phyloP scores from a whole-genome alignment of 2,329 filamentous ascomycete species.

The Penicillium sp. region DNA sequence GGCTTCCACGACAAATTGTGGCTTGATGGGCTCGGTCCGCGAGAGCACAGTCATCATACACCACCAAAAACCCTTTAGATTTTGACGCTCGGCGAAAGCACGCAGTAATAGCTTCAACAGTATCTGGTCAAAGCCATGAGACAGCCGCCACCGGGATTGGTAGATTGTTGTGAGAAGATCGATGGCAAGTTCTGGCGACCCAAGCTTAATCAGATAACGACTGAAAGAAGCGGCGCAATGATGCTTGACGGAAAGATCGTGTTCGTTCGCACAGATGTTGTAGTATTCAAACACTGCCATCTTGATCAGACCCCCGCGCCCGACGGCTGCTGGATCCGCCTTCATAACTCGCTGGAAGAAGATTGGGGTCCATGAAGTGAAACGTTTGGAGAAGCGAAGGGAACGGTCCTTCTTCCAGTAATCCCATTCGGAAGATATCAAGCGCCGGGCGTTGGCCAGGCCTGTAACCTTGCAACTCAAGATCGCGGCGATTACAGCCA shows the following conservation, averaged over 20 bases:
- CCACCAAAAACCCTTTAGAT: slow-evolving; percentile 41
- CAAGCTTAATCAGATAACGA: slow-evolving; percentile 27
- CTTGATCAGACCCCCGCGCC: slow-evolving; percentile 30
- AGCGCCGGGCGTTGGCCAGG: slow-evolving; percentile 27
- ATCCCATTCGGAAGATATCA: slow-evolving; percentile 33
- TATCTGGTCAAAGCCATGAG: slow-evolving; percentile 35
- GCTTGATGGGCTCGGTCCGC: slow-evolving; percentile 30
- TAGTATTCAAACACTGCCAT: slow-evolving; percentile 41
- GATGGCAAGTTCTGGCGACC: slow-evolving; percentile 29
- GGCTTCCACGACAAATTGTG: slow-evolving; percentile 35
- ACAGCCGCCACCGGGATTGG: slow-evolving; percentile 35
- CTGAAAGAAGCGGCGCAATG: slow-evolving; percentile 31
- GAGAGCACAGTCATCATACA: slow-evolving; percentile 39
- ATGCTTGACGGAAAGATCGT: slow-evolving; percentile 36
- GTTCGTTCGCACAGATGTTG: slow-evolving; percentile 33
- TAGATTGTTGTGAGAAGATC: slow-evolving; percentile 37
- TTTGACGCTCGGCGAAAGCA: slow-evolving; percentile 29
- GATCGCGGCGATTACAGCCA: slow-evolving; percentile 38
- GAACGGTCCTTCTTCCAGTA: slow-evolving; percentile 11
- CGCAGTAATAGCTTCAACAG: slow-evolving; percentile 40
- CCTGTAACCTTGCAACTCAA: slow-evolving; percentile 28
- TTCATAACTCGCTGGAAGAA: slow-evolving; percentile 38
- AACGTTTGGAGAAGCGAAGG: slow-evolving; percentile 20
- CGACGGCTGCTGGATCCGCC: slow-evolving; percentile 15
- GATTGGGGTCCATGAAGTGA: slow-evolving; percentile 28